These are phyloP conservation scores for Omphalea diandra DNA, from an alignment of 441 rosid species.

Conservation along the genomic window DNA sequence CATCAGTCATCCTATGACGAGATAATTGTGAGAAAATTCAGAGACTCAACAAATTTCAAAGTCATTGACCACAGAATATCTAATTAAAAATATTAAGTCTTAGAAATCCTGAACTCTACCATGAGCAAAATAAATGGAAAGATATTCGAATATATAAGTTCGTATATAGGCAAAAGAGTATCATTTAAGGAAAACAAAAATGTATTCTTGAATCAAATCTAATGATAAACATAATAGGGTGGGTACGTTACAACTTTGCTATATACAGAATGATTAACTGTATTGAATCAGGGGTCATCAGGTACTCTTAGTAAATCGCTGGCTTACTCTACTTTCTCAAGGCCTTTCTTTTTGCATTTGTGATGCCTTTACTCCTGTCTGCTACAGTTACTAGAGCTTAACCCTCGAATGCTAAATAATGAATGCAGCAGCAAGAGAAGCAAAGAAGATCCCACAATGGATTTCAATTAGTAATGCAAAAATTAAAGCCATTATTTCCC, in stretches of 20 bases:
- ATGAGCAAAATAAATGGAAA: background rate
- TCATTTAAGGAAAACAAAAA: background rate
- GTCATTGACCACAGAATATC: background rate
- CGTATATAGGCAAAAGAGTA: background rate
- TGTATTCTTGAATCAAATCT: background rate
- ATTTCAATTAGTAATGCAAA: background rate
- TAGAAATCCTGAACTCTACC: background rate
- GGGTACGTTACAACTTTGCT: background rate
- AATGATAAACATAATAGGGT: background rate
- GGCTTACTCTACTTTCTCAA: background rate
- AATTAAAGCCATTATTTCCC: background rate
- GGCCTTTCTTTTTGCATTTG: background rate
- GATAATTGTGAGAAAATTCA: background rate
- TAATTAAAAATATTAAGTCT: background rate
- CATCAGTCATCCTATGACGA: background rate
- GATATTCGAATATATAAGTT: background rate
- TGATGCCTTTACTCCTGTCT: background rate
- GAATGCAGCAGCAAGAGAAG: background rate
- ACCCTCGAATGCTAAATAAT: background rate
- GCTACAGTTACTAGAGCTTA: background rate
- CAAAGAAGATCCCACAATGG: background rate
- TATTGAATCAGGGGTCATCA: background rate
- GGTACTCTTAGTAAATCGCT: background rate
- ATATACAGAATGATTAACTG: background rate
- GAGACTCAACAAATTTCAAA: background rate